Evolutionary conservation across 1,284 basidiomycete genomes (phyloP), one percentile per base, ranked within the genome.

Genomic region (Apiotrichum sp.): DNA sequence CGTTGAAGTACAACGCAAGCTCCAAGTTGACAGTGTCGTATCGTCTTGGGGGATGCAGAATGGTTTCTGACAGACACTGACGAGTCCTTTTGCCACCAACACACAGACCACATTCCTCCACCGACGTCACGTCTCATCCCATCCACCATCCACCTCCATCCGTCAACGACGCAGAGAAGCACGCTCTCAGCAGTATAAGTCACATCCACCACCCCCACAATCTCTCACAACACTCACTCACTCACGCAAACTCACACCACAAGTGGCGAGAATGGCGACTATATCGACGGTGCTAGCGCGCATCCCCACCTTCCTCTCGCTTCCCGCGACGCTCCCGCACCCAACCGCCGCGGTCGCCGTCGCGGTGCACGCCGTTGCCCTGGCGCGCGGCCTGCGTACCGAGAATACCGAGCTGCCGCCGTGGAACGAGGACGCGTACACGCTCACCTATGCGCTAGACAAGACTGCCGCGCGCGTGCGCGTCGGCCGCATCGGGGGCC

Each of bases 281-380:
- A 14, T 65, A 0, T 39, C 46, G 10, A 40, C 56, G 3, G 56
- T 75, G 0, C 58, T 72, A 1, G 16, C 47, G 10, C 57, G 65
- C 31, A 56, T 70, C 4, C 62, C 57, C 11, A 52, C 51, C 22
- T 62, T 71, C 8, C 55, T 73, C 3, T 71, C 73, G 1, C 39
- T 45, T n/a, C 55, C 52, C 16, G 65, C 69, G 1, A 50, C 72
- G 0, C 62, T 77, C 4, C 63, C 63, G 13, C 61, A 62, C 7
- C 70, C 76, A 6, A 70, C 72, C 11, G 73, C 76, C 52, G 71
- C 71, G 1, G 56, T 78, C 42, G 74, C 76, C 6, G 66, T 72
- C n/a, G 61, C 78, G 36, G 62, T 77, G 2, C 78, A 80, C 57
- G 59, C 78, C 4, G 69, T 79, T 32, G 77, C 78, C 55, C 64